These are phyloP conservation scores for Taphrina communis DNA, from an alignment of 1,139 yeast genomes.

Conservation along the genomic window DNA sequence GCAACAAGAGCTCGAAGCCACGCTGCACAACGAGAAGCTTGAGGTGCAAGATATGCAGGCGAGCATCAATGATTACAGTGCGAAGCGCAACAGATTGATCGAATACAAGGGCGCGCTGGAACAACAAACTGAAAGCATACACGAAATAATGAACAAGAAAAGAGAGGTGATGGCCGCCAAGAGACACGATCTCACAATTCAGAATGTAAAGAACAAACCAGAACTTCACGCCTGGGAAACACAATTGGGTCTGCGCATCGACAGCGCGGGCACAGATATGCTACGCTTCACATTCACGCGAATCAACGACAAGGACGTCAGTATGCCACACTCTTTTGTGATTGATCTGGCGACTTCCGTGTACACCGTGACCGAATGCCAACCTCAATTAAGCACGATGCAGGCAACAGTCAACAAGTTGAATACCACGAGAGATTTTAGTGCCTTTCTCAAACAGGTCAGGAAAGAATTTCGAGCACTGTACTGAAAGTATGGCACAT, in stretches of 20 bases:
- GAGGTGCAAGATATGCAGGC: slow-evolving; percentile 37
- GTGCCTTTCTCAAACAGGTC: slow-evolving; percentile 53
- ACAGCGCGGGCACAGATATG: slow-evolving; percentile 42
- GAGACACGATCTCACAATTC: slow-evolving; percentile 26
- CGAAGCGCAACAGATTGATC: slow-evolving; percentile 4
- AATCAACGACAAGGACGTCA: slow-evolving; percentile 39
- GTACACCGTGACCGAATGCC: slow-evolving; percentile 65
- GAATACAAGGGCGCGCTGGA: slow-evolving; percentile 22
- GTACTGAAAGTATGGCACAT: neutral
- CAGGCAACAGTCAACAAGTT: slow-evolving; percentile 24
- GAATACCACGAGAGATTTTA: slow-evolving; percentile 45
- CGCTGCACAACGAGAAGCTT: slow-evolving; percentile 16
- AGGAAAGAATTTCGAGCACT: slow-evolving; percentile 66
- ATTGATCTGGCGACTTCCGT: slow-evolving; percentile 24
- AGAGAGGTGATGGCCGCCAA: slow-evolving; percentile 32
- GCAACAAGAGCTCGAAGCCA: slow-evolving; percentile 22
- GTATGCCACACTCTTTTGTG: slow-evolving; percentile 32
- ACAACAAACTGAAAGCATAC: slow-evolving; percentile 10
- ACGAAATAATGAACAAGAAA: slow-evolving; percentile 24
- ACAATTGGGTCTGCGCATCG: slow-evolving; percentile 42
- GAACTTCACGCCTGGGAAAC: slow-evolving; percentile 43
- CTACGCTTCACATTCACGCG: slow-evolving; percentile 41
- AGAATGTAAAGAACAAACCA: slow-evolving; percentile 40
- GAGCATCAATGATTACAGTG: slow-evolving; percentile 19
- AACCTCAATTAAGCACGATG: slow-evolving; percentile 71